Percentiles rank a stretch among this genome's conserved stretches.
phyloP scores from a whole-genome alignment of 2,329 filamentous ascomycete genomes.

The Colletotrichum sidae region DNA sequence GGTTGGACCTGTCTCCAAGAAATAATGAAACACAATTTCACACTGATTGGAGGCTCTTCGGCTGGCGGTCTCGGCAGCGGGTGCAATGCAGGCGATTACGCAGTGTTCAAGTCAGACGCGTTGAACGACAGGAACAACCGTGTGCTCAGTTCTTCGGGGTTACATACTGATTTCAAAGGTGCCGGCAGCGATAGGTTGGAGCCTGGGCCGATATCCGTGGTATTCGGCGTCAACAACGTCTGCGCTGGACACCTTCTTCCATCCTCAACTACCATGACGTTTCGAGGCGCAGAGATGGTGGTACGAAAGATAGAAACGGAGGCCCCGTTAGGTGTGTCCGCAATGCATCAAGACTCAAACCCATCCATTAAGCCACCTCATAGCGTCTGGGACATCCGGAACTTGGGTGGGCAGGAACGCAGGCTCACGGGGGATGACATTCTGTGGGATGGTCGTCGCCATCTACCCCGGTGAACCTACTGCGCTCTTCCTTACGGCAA shows the following conservation, averaged over 20 bases:
- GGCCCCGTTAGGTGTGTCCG: not conserved
- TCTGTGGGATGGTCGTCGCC: constrained; percentile 6
- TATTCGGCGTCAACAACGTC: not conserved
- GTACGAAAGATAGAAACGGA: not conserved
- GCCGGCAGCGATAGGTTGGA: no score
- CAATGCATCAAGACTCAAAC: not conserved
- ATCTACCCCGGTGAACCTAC: not conserved
- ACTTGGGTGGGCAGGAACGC: not conserved
- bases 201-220: not conserved
- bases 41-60: no score
- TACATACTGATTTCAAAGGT: no score
- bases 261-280: not conserved
- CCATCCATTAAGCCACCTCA: not conserved
- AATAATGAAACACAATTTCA: fast-evolving
- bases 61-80: no score
- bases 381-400: constrained; percentile 7
- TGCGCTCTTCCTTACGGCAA: constrained; percentile 6
- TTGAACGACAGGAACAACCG: no score
- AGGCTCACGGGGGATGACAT: not conserved
- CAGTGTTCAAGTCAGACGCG: no score
- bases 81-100: no score
- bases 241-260: not conserved
- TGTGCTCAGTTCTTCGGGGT: no score
- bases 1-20: not conserved
- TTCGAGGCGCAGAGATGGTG: not conserved